phyloP scores from a whole-genome alignment of 1,139 yeast species.

The Taphrina flavorubra region DNA sequence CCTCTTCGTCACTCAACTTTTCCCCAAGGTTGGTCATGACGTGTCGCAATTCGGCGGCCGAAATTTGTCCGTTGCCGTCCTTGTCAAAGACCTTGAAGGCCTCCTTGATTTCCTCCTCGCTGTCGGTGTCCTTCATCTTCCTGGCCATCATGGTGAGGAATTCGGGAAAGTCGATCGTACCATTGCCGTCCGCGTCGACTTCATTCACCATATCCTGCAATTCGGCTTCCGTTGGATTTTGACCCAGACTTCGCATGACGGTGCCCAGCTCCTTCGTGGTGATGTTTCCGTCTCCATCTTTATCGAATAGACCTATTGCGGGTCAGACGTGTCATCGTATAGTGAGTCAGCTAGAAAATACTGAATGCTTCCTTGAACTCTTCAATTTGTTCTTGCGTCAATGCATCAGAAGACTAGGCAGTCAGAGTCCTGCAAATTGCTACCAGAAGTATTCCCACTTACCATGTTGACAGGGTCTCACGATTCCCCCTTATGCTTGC shows the following conservation, averaged over 20 bases:
- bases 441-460: not conserved
- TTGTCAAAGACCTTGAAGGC: constrained; percentile 88
- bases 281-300: constrained; percentile 91
- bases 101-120: constrained; percentile 95
- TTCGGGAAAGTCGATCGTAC: constrained; percentile 63
- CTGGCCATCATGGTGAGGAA: constrained; percentile 88
- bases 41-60: constrained; percentile 94
- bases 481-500: not conserved
- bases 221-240: constrained; percentile 95
- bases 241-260: constrained; percentile 97
- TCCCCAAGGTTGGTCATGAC: constrained; percentile 97
- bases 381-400: constrained; percentile 40
- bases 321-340: constrained; percentile 3
- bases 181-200: constrained; percentile 93
- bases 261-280: constrained; percentile 96
- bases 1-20: constrained; percentile 92
- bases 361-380: constrained; percentile 98
- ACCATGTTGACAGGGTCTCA: not conserved
- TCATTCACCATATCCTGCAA: constrained; percentile 95
- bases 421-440: not conserved
- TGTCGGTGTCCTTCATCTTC: constrained; percentile 93
- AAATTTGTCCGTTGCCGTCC: constrained; percentile 95
- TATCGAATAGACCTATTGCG: constrained; percentile 40
- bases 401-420: constrained; percentile 28
- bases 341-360: constrained; percentile 51